phyloP scores from a whole-genome alignment of 306 rosid genomes.

The Vigna mungo region DNA sequence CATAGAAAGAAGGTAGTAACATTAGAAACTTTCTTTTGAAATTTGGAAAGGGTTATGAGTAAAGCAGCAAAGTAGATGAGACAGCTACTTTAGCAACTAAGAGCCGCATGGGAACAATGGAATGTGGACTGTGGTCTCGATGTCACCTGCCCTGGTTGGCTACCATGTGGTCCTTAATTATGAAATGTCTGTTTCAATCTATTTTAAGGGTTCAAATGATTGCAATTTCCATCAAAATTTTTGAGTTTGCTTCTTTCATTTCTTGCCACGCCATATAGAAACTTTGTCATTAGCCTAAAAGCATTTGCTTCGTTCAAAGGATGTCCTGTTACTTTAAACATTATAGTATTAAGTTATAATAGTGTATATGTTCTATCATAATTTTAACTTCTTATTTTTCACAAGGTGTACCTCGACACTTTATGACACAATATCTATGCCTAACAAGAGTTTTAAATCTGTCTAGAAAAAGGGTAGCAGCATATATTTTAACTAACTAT shows the following conservation, averaged over 20 bases:
- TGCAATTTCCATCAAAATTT: slow-evolving; percentile 10
- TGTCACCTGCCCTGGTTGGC: slow-evolving; percentile 33
- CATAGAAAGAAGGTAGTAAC: slow-evolving; percentile 39
- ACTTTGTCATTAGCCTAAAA: slow-evolving; percentile 33
- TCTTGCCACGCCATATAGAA: slow-evolving; percentile 33
- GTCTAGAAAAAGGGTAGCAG: neutral
- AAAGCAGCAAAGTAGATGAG: slow-evolving; percentile 55
- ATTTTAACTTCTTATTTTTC: neutral
- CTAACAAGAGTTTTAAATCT: neutral
- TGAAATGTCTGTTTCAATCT: slow-evolving; percentile 57
- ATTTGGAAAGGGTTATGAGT: slow-evolving; percentile 49
- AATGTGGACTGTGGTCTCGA: slow-evolving; percentile 38
- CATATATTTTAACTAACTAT: no score
- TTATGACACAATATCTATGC: neutral
- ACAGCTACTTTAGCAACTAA: slow-evolving; percentile 51
- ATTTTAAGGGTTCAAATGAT: slow-evolving; percentile 35
- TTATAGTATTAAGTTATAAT: neutral
- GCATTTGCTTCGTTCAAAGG: neutral
- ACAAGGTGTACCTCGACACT: neutral
- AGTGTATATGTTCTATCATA: neutral
- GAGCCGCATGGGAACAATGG: slow-evolving; percentile 42
- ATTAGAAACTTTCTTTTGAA: slow-evolving; percentile 26
- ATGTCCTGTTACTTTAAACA: neutral
- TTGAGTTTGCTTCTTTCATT: slow-evolving; percentile 28
- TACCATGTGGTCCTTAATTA: slow-evolving; percentile 51